These are phyloP conservation scores for Waltergamsia citrina DNA, from an alignment of 2,329 filamentous ascomycete genomes.

Conservation along the genomic window DNA sequence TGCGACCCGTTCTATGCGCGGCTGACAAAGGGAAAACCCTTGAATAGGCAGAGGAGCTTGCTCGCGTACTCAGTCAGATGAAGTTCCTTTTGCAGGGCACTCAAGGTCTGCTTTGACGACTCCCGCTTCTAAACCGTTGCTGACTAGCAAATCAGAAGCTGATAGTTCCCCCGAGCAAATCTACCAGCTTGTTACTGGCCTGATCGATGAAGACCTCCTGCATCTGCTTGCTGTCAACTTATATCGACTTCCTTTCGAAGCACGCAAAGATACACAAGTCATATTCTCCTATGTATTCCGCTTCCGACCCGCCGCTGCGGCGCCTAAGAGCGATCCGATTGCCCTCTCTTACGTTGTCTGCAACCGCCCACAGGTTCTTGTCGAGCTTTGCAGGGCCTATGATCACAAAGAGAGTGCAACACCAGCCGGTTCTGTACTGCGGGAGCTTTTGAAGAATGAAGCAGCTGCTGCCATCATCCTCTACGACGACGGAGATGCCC, in stretches of 20 bases:
- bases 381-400: constrained; percentile 83
- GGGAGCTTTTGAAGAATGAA: constrained; percentile 84
- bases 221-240: constrained; percentile 76
- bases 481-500: constrained; percentile 74
- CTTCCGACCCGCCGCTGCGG: constrained; percentile 64
- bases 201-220: constrained; percentile 85
- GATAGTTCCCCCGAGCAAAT: constrained; percentile 84
- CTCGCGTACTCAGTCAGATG: constrained; percentile 80
- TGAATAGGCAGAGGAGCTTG: constrained; percentile 71
- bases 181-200: constrained; percentile 71
- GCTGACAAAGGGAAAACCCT: neutral
- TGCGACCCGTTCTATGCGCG: neutral
- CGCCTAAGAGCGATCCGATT: constrained; percentile 64
- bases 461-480: constrained; percentile 83
- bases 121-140: no score
- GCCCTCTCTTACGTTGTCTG: constrained; percentile 85
- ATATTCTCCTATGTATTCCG: constrained; percentile 94
- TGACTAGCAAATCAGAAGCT: no score
- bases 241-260: constrained; percentile 84
- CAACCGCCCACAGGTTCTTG: constrained; percentile 75
- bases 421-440: constrained; percentile 78
- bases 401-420: constrained; percentile 86
- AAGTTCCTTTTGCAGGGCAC: constrained; percentile 90
- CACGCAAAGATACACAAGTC: constrained; percentile 88
- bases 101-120: constrained; percentile 56